Percentiles rank a stretch among this genome's conserved stretches.
phyloP scores from a whole-genome alignment of 1,139 yeast species.

The Suhomyces bolitotheri region DNA sequence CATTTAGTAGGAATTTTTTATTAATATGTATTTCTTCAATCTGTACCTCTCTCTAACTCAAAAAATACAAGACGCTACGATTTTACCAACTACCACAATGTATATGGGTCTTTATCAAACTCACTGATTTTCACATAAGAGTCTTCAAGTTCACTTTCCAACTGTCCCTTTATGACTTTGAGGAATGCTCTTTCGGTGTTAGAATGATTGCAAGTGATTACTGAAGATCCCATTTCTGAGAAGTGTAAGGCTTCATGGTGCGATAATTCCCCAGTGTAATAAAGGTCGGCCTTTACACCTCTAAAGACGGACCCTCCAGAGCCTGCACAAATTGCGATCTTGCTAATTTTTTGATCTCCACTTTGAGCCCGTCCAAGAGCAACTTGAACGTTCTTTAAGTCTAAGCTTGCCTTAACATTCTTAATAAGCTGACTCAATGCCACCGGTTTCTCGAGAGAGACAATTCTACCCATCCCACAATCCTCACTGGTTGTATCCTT shows the following conservation, averaged over 20 bases:
- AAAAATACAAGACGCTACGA: no score
- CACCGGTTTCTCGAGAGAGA: constrained; percentile 48
- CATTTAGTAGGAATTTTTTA: no score
- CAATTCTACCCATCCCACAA: constrained; percentile 84
- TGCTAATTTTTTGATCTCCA: constrained; percentile 34
- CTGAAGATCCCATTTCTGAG: constrained; percentile 71
- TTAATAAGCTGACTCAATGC: constrained; percentile 47
- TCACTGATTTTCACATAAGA: constrained; percentile 49
- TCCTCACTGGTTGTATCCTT: constrained; percentile 33
- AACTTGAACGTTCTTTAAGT: constrained; percentile 61
- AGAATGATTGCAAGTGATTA: constrained; percentile 81
- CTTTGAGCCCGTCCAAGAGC: constrained; percentile 45
- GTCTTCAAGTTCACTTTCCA: constrained; percentile 48
- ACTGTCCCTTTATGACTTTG: constrained; percentile 46
- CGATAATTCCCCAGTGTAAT: constrained; percentile 87
- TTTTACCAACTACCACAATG: constrained; percentile 19
- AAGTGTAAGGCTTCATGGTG: constrained; percentile 84
- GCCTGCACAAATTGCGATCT: constrained; percentile 93
- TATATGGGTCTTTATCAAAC: constrained; percentile 59
- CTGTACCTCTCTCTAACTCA: no score
- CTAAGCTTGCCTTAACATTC: constrained; percentile 56
- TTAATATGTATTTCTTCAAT: no score
- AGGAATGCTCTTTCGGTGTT: constrained; percentile 91
- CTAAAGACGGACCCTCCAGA: constrained; percentile 76
- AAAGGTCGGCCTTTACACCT: constrained; percentile 71